Percentiles rank a stretch among this genome's conserved stretches.
phyloP scores from a whole-genome alignment of 2,329 filamentous ascomycete genomes.

The Chaetothyriales sp. region DNA sequence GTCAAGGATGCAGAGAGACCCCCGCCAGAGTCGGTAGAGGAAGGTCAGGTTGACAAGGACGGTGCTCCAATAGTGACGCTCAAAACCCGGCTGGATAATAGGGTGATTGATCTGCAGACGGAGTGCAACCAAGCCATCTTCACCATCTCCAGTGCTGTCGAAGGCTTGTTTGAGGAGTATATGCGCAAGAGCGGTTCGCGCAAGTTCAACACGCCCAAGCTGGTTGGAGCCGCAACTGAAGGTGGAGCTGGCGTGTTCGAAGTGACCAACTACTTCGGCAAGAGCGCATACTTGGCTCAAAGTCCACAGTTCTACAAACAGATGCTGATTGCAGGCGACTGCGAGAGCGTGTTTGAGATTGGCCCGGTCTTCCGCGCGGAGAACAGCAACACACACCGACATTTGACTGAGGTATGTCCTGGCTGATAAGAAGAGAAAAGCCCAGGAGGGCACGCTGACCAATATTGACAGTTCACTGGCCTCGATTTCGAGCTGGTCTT shows the following conservation, averaged over 20 bases:
- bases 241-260: slow-evolving; percentile 86
- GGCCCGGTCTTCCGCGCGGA: slow-evolving; percentile 53
- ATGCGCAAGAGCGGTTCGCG: slow-evolving; percentile 60
- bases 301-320: slow-evolving; percentile 54
- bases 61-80: slow-evolving; percentile 59
- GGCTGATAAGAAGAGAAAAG: background rate
- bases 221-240: slow-evolving; percentile 81
- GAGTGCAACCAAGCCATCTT: slow-evolving; percentile 85
- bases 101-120: slow-evolving; percentile 79
- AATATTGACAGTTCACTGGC: slow-evolving; percentile 30
- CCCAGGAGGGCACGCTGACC: slow-evolving; percentile 4
- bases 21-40: slow-evolving; percentile 32
- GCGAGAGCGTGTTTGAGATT: slow-evolving; percentile 49
- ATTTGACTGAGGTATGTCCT: slow-evolving; percentile 43
- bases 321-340: slow-evolving; percentile 50
- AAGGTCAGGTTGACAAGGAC: slow-evolving; percentile 34
- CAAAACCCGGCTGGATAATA: slow-evolving; percentile 76
- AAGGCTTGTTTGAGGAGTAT: slow-evolving; percentile 62
- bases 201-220: slow-evolving; percentile 74
- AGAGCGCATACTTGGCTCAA: slow-evolving; percentile 55
- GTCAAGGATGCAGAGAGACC: slow-evolving; percentile 38
- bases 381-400: slow-evolving; percentile 52
- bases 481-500: slow-evolving; percentile 40
- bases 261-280: slow-evolving; percentile 67
- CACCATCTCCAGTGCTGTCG: slow-evolving; percentile 49